phyloP scores from a whole-genome alignment of 495 filamentous ascomycete species.

The Oidiodendron maius region DNA sequence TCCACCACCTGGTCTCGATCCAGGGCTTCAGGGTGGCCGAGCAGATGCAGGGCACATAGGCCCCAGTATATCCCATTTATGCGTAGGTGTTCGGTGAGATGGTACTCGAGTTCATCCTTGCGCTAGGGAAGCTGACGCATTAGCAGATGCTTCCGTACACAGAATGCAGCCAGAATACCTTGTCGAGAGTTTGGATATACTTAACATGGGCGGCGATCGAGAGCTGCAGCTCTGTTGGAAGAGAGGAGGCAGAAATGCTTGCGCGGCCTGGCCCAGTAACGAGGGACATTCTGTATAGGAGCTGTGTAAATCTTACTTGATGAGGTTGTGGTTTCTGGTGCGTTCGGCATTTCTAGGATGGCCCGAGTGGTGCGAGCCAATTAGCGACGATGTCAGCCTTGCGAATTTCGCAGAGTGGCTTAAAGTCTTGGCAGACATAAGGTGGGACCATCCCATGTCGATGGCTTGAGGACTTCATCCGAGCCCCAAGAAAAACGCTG shows the following conservation, averaged over 20 bases:
- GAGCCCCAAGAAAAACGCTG: too few species aligned
- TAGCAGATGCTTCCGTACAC: too few species aligned
- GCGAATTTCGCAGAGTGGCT: too few species aligned
- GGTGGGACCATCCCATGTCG: too few species aligned
- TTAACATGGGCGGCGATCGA: conserved; percentile 74
- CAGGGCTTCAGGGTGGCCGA: conserved; percentile 72
- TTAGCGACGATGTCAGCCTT: background rate
- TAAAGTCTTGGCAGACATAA: too few species aligned
- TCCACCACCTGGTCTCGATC: conserved; percentile 76
- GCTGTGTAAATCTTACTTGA: background rate
- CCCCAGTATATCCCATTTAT: conserved; percentile 97
- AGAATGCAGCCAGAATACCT: conserved; percentile 51
- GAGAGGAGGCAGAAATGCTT: background rate
- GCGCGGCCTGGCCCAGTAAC: conserved; percentile 22
- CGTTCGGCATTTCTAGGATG: background rate
- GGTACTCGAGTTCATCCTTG: conserved; percentile 92
- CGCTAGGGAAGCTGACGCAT: too few species aligned
- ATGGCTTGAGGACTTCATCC: too few species aligned
- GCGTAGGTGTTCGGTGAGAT: conserved; percentile 92
- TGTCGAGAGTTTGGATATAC: conserved; percentile 92
- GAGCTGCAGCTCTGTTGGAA: conserved; percentile 52
- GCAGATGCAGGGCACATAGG: conserved; percentile 77
- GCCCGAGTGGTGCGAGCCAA: background rate
- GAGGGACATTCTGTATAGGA: conserved; percentile 17
- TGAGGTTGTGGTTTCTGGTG: background rate